phyloP scores from a whole-genome alignment of 345 rosid species.

The Hirschfeldia incana region DNA sequence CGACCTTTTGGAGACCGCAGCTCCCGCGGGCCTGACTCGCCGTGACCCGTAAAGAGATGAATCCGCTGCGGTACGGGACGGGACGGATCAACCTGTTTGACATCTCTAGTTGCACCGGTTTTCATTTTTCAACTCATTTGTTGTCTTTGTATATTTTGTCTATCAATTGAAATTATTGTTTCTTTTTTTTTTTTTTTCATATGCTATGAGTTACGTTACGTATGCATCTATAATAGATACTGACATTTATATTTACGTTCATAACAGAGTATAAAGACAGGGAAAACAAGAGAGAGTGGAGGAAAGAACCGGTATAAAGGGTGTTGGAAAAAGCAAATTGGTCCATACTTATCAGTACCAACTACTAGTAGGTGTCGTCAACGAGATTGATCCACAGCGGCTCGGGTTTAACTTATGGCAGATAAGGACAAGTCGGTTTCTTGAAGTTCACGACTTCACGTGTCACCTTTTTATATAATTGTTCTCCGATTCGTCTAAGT shows the following conservation, averaged over 20 bases:
- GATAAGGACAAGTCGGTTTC: constrained; percentile 1
- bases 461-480: background rate
- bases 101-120: too few relatives aligned
- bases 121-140: background rate
- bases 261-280: background rate
- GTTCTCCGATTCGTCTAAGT: background rate
- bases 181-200: constrained; percentile 7
- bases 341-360: constrained; percentile 40
- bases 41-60: too few relatives aligned
- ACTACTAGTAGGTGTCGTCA: constrained; percentile 34
- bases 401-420: constrained; percentile 17
- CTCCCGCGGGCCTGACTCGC: too few relatives aligned
- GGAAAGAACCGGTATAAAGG: background rate
- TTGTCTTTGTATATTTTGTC: background rate
- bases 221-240: background rate
- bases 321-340: constrained; percentile 14
- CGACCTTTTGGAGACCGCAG: too few relatives aligned
- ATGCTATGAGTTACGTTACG: constrained; percentile 15
- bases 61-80: too few relatives aligned
- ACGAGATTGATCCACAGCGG: constrained; percentile 7
- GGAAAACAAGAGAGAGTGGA: constrained; percentile 15
- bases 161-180: constrained; percentile 2
- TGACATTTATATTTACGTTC: constrained; percentile 19
- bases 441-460: constrained; percentile 6
- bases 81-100: too few relatives aligned